These are phyloP conservation scores for Fusarium abutilonis DNA, from an alignment of 2,329 filamentous ascomycete species.

Conservation along the genomic window DNA sequence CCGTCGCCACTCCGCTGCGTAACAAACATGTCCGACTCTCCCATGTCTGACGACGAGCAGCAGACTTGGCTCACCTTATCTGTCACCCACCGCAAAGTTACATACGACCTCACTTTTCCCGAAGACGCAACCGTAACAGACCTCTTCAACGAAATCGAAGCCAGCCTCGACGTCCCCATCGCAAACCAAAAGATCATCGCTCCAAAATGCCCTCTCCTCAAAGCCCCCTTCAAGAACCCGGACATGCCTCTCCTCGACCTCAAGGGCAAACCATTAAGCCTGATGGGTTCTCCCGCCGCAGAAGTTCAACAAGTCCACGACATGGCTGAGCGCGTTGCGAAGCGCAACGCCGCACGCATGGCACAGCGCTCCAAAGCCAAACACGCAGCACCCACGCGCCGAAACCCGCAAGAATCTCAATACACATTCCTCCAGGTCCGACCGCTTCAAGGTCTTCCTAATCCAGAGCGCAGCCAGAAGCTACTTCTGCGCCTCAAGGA, in stretches of 20 bases:
- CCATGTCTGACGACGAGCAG: conserved; percentile 37
- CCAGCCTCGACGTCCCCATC: conserved; percentile 66
- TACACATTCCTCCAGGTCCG: conserved; percentile 86
- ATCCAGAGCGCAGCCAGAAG: conserved; percentile 73
- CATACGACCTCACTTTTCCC: conserved; percentile 57
- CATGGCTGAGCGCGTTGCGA: conserved; percentile 60
- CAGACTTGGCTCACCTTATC: conserved; percentile 54
- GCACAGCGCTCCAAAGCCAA: conserved; percentile 46
- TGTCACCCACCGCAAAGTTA: conserved; percentile 58
- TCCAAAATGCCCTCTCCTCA: conserved; percentile 71
- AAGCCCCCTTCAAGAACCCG: conserved; percentile 70
- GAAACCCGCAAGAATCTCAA: conserved; percentile 61
- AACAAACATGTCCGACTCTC: conserved; percentile 34
- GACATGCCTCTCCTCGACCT: conserved; percentile 60
- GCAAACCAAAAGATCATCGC: conserved; percentile 75
- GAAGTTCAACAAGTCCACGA: conserved; percentile 66
- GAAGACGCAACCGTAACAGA: conserved; percentile 63
- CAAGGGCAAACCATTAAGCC: conserved; percentile 67
- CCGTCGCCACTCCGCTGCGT: conserved; percentile 29
- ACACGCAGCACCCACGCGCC: conserved; percentile 22
- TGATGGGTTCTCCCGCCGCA: conserved; percentile 71
- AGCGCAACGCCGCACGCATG: conserved; percentile 56
- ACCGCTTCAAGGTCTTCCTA: conserved; percentile 80
- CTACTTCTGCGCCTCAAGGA: conserved; percentile 80
- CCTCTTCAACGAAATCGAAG: conserved; percentile 67